Base-by-base conservation (phyloP, 306 rosid genomes). In the Carpinus fangiana region DNA sequence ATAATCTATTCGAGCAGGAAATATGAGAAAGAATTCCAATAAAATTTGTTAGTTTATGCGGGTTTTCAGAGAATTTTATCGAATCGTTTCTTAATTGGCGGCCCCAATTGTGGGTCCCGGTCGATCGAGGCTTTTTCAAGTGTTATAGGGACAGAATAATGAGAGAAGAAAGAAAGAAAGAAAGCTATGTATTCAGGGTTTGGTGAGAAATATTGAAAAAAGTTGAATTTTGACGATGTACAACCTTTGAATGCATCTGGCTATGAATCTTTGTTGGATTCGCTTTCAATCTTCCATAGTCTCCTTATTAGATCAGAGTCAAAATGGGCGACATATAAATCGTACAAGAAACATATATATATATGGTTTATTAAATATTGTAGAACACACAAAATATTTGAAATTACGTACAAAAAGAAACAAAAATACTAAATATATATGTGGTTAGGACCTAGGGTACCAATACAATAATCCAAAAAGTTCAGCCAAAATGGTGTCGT, bases 271-370 rank as follows among this genome's bases (percentile, higher is more conserved):
- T 47, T 71, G 26, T 47, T 14, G 61, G 69, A 65, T 66, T 66
- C 9, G 11, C 28, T 61, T 73, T n/a, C 51, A n/a, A n/a, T n/a
- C n/a, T n/a, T n/a, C n/a, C n/a, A 6, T 70, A 8, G 66, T 34
- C 43, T 17, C 34, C 45, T 17, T 31, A 36, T 12, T 43, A 31
- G 34, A 57, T 68, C 34, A 78, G 76, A 75, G 93, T 89, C 89
- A 80, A 89, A 68, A 78, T 80, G 82, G 90, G 89, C 88, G 59
- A 82, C 84, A 71, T 45, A 34, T n/a, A 0, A 72, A 53, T 56
- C 64, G 53, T 72, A 65, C 77, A 54, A 55, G 21, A 59, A 79
- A 72, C 45, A 9, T 31, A 41, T 41, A 31, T 31, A 41, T 5
- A 41, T 41, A 41, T 31, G 2, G 60, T 43, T 12, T 41, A 34